Evolutionary conservation across 1,139 yeast genomes (phyloP), one percentile per base, ranked within the genome.

Genomic region (Diutina scorzettiae): DNA sequence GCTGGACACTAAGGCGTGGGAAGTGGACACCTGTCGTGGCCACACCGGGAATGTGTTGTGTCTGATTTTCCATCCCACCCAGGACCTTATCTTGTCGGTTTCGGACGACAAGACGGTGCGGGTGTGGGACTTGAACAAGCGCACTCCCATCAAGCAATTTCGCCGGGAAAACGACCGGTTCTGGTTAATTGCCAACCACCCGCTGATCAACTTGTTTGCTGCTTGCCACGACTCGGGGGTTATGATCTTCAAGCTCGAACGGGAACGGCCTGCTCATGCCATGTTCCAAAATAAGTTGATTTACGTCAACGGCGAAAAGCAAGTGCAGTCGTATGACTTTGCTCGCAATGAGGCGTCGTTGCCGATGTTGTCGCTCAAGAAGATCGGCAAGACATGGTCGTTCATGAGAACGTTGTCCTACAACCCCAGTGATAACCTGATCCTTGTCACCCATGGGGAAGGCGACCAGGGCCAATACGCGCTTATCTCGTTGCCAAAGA

Each of bases 1-100:
- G 96, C 81, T 89, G 55, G 96, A 93, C 53, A 81, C 95, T 31
- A 87, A 89, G 63, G 98, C 98, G 27, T 93, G 98, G 97, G 98
- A 93, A 62, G 94, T 93, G 43, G 99, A 93, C 58, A 86, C 97
- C 37, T 91, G 96, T 63, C 77, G 98, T 56, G 98, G 98, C 43
- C 99, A 93, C 60, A 82, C 95, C 40, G 89, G 91, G 56, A 87
- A 86, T 56, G 95, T 91, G 44, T 78, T 89, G 45, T 73, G 94
- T 60, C 89, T 87, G 36, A 68, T 85, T 43, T 93, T 93, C 75
- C 96, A 91, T 56, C 97, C 98, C 37, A 79, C 78, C 51, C 95
- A 87, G 62, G 96, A 91, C 53, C 69, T 91, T 57, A 89, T 93
- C 51, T 69, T 93, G 44, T 89, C 97, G 21, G 95, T 89, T 41